phyloP scores from a whole-genome alignment of 2,329 filamentous ascomycete species.

The Claviceps pusilla region DNA sequence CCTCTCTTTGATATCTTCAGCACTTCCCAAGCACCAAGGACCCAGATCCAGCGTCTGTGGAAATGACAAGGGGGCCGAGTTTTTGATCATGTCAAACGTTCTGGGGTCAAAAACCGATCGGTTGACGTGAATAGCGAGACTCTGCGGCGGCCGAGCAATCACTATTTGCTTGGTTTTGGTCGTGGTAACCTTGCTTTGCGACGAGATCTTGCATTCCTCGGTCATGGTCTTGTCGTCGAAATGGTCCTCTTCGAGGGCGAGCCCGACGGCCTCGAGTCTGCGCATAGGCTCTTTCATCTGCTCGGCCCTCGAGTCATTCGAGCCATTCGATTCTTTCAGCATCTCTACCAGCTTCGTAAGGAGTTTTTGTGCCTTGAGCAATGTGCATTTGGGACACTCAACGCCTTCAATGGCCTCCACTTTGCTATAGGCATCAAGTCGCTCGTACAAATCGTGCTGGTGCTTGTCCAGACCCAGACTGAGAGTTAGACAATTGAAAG shows the following conservation, averaged over 20 bases:
- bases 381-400: conserved; percentile 80
- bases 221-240: conserved; percentile 55
- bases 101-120: conserved; percentile 78
- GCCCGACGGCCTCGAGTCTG: conserved; percentile 50
- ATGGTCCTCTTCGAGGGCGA: conserved; percentile 63
- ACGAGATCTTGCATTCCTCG: conserved; percentile 49
- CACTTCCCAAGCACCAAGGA: conserved; percentile 68
- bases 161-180: conserved; percentile 86
- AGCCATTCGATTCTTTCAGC: conserved; percentile 13
- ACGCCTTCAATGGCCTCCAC: conserved; percentile 80
- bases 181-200: conserved; percentile 54
- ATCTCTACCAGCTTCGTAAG: conserved; percentile 32
- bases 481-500: conserved; percentile 86
- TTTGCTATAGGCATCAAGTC: conserved; percentile 69
- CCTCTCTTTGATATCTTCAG: conserved; percentile 10
- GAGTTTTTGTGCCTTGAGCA: conserved; percentile 41
- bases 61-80: conserved; percentile 64
- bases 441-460: conserved; percentile 58
- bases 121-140: conserved; percentile 77
- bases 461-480: conserved; percentile 51
- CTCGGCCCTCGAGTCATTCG: conserved; percentile 25
- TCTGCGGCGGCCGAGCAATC: conserved; percentile 66
- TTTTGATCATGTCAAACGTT: conserved; percentile 70
- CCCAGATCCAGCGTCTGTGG: conserved; percentile 60
- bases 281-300: conserved; percentile 34